Conservation (phyloP, 1,284 basidiomycete genomes). For the Apiotrichum gamsii region DNA sequence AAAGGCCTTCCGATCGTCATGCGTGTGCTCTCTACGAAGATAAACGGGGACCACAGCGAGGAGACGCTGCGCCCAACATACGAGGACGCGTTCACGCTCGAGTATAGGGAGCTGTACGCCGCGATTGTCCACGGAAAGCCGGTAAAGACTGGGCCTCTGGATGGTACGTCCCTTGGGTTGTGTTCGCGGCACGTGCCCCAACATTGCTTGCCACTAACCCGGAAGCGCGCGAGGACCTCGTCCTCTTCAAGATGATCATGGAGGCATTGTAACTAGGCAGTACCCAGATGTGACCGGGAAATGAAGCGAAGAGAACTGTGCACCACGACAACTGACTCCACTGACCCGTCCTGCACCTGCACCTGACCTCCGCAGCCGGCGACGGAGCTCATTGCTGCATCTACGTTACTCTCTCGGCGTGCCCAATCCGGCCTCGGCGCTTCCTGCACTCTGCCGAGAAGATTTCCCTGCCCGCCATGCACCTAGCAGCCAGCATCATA, state of each 20-base stretch:
- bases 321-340: too few species aligned
- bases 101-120: slow-evolving; percentile 37
- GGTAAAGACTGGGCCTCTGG: slow-evolving; percentile 34
- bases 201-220: not conserved
- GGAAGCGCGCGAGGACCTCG: slow-evolving; percentile 4
- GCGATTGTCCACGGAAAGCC: slow-evolving; percentile 31
- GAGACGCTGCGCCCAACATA: slow-evolving; percentile 43
- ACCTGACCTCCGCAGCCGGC: too few species aligned
- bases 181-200: not conserved
- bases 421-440: too few species aligned
- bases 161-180: slow-evolving; percentile 16
- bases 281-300: too few species aligned
- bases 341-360: too few species aligned
- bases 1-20: slow-evolving; percentile 47
- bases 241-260: slow-evolving; percentile 43
- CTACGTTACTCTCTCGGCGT: too few species aligned
- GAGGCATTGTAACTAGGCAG: too few species aligned
- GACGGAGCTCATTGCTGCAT: too few species aligned
- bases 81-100: slow-evolving; percentile 46
- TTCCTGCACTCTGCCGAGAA: too few species aligned
- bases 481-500: too few species aligned
- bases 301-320: too few species aligned
- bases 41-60: slow-evolving; percentile 34
- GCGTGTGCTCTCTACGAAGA: slow-evolving; percentile 32
- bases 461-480: too few species aligned